Evolutionary conservation across 2,329 filamentous ascomycete species (phyloP).

Genomic region (Colletotrichum cordylinicola): DNA sequence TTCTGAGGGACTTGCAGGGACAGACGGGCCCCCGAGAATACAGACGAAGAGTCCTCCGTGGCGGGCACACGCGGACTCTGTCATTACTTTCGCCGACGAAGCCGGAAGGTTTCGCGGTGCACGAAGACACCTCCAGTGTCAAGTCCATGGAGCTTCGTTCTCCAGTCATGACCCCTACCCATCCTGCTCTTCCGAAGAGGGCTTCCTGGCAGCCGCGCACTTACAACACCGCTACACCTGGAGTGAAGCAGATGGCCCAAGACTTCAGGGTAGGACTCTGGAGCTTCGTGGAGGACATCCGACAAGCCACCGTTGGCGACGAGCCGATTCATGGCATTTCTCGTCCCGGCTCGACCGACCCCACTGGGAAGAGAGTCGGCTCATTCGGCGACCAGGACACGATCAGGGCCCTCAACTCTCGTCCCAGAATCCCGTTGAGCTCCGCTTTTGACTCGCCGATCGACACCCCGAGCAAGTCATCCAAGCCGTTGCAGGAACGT

Average conservation of each 20-base stretch:
- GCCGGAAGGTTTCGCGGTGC: conserved; percentile 47
- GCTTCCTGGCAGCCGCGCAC: conserved; percentile 64
- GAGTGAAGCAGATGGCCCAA: conserved; percentile 80
- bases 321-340: conserved; percentile 72
- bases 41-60: conserved; percentile 72
- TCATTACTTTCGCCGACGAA: conserved; percentile 81
- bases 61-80: conserved; percentile 67
- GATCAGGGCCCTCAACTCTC: conserved; percentile 47
- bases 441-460: conserved; percentile 44
- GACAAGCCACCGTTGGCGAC: conserved; percentile 94
- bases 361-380: conserved; percentile 4
- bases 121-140: conserved; percentile 52
- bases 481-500: conserved; percentile 28
- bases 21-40: conserved; percentile 47
- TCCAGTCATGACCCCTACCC: conserved; percentile 34
- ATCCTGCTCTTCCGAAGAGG: conserved; percentile 55
- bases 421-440: conserved; percentile 42
- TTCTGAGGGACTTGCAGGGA: conserved; percentile 55
- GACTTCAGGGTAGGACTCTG: conserved; percentile 90
- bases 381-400: conserved; percentile 47
- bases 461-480: conserved; percentile 37
- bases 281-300: conserved; percentile 94
- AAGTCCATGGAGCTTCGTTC: conserved; percentile 34
- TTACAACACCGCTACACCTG: conserved; percentile 42
- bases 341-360: conserved; percentile 14